phyloP scores from a whole-genome alignment of 495 filamentous ascomycete genomes.

The Penicillium tannophilum region DNA sequence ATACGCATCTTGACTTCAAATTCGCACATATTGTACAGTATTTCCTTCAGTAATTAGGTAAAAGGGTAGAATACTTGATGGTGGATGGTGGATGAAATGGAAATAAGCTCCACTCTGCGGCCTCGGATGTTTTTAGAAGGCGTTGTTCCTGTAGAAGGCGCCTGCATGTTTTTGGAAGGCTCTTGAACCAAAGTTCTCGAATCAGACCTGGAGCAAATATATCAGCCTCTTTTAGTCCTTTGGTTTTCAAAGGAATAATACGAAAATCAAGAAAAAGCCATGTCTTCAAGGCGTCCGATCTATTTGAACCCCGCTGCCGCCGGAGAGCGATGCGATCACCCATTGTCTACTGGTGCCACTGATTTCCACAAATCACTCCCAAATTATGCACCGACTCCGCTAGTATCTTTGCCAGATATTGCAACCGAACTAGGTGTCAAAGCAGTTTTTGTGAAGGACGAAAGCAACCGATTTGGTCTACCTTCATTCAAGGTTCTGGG shows the following conservation, averaged over 20 bases:
- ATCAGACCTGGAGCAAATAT: background rate
- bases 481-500: constrained; percentile 78
- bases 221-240: background rate
- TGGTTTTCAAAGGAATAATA: background rate
- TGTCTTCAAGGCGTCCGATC: constrained; percentile 29
- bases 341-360: constrained; percentile 19
- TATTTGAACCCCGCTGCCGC: constrained; percentile 35
- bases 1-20: no score
- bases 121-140: background rate
- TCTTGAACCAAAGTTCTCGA: background rate
- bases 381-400: constrained; percentile 48
- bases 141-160: background rate
- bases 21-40: background rate
- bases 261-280: background rate
- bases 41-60: background rate
- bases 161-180: background rate
- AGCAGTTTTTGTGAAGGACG: constrained; percentile 60
- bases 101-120: background rate
- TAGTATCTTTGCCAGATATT: constrained; percentile 53
- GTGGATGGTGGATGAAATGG: background rate
- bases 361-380: constrained; percentile 57
- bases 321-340: constrained; percentile 18
- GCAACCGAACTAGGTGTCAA: constrained; percentile 58
- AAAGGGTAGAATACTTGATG: background rate
- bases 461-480: constrained; percentile 60